Base-by-base conservation (phyloP, 78 protist species). In the Dictyostelium intermedium region DNA sequence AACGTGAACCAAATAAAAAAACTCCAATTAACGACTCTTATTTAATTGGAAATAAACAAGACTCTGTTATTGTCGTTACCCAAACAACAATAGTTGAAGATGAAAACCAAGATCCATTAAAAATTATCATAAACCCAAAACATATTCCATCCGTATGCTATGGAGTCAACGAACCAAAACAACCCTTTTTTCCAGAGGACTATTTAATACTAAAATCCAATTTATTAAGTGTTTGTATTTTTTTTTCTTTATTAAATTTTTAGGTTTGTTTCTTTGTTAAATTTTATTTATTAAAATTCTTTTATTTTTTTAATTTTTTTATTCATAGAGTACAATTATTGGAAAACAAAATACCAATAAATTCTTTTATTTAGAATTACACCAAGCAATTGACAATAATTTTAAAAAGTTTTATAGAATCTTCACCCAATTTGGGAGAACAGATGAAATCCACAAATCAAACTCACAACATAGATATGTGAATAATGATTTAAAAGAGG, bases 361-460 rank as follows among this genome's bases (percentile, higher is more conserved):
- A 47, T 80, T 80, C 16, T 80, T n/a, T 80, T 80, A 80, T 47
- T 47, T 80, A 18, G 84, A 80, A 50, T 25, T 80, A 35, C 63
- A 80, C 1, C 61, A 80, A 80, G 84, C 72, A 30, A 80, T 30
- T 30, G 84, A 80, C 50, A 23, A 8, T 20, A 80, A 50, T 47
- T 47, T 80, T 6, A 50, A 41, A 23, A n/a, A 80, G 50, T 47
- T 45, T 47, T 80, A 35, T 80, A 80, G 84, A 80, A 80, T 80
- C 18, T 80, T 45, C 34, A 80, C 84, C 6, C 72, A 80, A 80
- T 47, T 45, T 80, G 84, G 84, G 13, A 41, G 84, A 47, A 80
- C 70, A 1, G 84, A 80, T 80, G 45, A 80, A 39, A 47, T 80
- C 14, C 41, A 80, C 4, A 80, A 47, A 80, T 80, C 84, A 25